Evolutionary conservation across 2,329 filamentous ascomycete species (phyloP), one percentile per base, ranked within the genome.

Genomic region (Sphaerulina populicola): DNA sequence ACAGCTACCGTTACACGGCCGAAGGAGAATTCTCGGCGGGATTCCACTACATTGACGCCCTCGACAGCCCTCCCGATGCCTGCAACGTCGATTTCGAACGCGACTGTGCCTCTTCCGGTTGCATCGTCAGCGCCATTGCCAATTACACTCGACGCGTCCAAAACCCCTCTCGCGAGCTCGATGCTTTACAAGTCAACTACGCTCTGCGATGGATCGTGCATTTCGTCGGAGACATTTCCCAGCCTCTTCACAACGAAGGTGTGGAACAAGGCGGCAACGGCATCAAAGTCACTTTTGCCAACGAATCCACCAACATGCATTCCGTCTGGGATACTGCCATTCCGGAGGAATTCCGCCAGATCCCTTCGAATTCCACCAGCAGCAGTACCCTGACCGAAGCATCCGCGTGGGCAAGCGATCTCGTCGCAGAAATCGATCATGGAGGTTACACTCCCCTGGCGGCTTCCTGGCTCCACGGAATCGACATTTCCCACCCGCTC

Each of bases 161-260:
- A n/a, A 33, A 14, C n/a, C 39, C 39, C 55, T 63, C 42, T 59
- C 40, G 18, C 18, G 18, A 39, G 49, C 51, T 18, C 50, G 72
- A 33, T 57, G 62, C 41, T 56, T 59, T 6, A 55, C 51, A 14
- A 66, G 72, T 47, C 36, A 68, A 69, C 51, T 69, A 72, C 44
- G 74, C 74, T 0, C 60, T 79, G 15, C 70, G 71, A 51, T 78
- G 74, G 65, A 63, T 79, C 47, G 66, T 79, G 18, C 75, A 70
- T 49, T 77, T 78, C 60, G 69, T 93, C 9, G 79, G 87, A 51
- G 88, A 94, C 64, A 63, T 65, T 47, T 55, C 58, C 0, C 88
- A 89, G 63, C 86, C 85, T 0, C 71, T 94, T 44, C 78, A 80
- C 58, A 73, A 74, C 10, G 76, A 80, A 61, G 70, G 67, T 37